Conservation (phyloP, 306 rosid species). For the Pachyrhizus erosus region DNA sequence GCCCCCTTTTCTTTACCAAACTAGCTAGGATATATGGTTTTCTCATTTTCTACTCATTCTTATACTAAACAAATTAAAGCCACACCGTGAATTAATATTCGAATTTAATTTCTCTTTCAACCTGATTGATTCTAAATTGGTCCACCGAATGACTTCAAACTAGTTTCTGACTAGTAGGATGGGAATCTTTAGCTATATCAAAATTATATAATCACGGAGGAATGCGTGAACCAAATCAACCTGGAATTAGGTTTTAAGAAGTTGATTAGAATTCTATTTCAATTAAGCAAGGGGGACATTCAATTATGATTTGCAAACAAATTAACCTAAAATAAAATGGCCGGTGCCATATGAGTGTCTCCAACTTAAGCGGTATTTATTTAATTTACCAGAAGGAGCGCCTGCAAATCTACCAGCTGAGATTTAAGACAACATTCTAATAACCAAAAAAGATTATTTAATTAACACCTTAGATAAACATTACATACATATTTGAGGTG, state of each 20-base stretch:
- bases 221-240: neutral
- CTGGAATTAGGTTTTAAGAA: neutral
- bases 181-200: neutral
- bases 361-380: neutral
- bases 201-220: neutral
- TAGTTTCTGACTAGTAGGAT: conserved; percentile 2
- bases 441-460: conserved; percentile 1
- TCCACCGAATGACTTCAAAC: neutral
- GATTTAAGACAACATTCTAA: neutral
- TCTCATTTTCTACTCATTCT: neutral
- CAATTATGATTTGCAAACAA: neutral
- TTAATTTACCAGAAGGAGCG: neutral
- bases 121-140: neutral
- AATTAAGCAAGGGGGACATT: neutral
- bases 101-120: neutral
- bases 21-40: conserved; percentile 18
- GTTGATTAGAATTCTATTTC: neutral
- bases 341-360: neutral
- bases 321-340: neutral
- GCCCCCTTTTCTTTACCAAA: conserved; percentile 56
- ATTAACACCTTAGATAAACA: conserved; percentile 1
- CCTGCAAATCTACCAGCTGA: neutral
- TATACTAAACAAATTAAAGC: conserved; percentile 2
- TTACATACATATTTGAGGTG: conserved; percentile 21
- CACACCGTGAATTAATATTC: neutral